phyloP scores from a whole-genome alignment of 2,329 filamentous ascomycete species.

The Colletotrichum zoysiae region DNA sequence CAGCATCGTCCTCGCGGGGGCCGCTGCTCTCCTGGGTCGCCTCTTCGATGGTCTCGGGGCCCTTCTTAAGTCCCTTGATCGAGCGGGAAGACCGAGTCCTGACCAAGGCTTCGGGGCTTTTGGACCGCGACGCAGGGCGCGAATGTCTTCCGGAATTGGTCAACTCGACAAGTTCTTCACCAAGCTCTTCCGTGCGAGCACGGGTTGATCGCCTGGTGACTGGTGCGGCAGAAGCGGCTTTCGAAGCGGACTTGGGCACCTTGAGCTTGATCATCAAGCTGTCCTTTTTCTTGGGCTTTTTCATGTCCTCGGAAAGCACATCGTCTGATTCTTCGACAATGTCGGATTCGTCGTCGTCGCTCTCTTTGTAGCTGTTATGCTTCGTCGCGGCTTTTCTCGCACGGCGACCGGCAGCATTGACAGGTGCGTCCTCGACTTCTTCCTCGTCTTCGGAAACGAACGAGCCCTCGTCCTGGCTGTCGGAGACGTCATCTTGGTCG shows the following conservation, averaged over 20 bases:
- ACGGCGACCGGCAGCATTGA: constrained; percentile 62
- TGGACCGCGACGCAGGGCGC: constrained; percentile 60
- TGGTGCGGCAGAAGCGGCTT: constrained; percentile 40
- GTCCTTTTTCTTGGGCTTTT: constrained; percentile 45
- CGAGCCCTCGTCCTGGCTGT: constrained; percentile 65
- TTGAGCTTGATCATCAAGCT: constrained; percentile 60
- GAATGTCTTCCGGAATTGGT: constrained; percentile 72
- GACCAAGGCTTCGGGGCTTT: constrained; percentile 65
- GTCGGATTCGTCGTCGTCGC: constrained; percentile 53
- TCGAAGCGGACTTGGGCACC: constrained; percentile 48
- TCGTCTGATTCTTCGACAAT: constrained; percentile 48
- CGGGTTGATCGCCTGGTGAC: constrained; percentile 63
- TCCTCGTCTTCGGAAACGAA: constrained; percentile 60
- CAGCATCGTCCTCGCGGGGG: constrained; percentile 51
- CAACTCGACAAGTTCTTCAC: constrained; percentile 68
- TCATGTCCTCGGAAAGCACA: constrained; percentile 42
- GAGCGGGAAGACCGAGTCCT: constrained; percentile 63
- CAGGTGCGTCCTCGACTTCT: constrained; percentile 54
- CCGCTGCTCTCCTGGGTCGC: constrained; percentile 66
- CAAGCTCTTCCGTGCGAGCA: constrained; percentile 66
- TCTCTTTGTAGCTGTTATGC: constrained; percentile 62
- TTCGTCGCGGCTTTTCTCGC: constrained; percentile 62
- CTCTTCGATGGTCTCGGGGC: constrained; percentile 63
- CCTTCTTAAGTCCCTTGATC: constrained; percentile 63
- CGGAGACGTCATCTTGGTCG: constrained; percentile 64